Base-by-base conservation (phyloP, 176 grass and related monocot species). In the Carex pumila region DNA sequence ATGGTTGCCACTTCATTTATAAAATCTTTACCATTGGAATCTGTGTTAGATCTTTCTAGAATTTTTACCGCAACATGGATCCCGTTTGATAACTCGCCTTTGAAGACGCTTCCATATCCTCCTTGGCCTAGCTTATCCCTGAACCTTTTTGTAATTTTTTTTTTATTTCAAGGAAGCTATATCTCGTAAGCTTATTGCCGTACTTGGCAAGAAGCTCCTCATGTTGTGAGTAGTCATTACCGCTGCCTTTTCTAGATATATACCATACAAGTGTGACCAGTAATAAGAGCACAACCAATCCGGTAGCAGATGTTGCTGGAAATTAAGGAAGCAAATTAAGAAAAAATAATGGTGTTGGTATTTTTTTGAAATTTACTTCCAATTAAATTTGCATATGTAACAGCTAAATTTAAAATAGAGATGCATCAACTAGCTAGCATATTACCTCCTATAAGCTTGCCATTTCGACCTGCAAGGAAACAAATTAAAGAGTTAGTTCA, bases 1-100 rank as follows among this genome's bases (percentile, higher is more conserved):
- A 92, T 87, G 41, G 92, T 94, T 79, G 90, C 90, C 0, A 94
- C 88, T 74, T 94, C 90, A 15, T 90, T 94, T 65, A 94, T 92
- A 84, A 94, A 94, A 8, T 95, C 90, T 25, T 81, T 61, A 55
- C 86, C 77, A 19, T 72, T 18, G 21, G 37, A 72, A 5, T 89
- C 53, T 7, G 30, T 71, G 19, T 77, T 81, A 7, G 87, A 85
- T 22, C 70, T 73, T 47, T 58, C 41, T 0, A 84, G 58, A 55
- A 88, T 50, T 50, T 88, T 88, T 2, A 88, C 54, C 7, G 81
- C 86, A 6, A 88, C 71, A 5, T 25, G 81, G 29, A 69, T 74
- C n/a, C 71, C 61, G 12, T 67, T 78, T 66, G 41, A 17, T 13
- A 85, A 47, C 34, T 62, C 57, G 1, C 79, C 86, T 79, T 84